These are phyloP conservation scores for Tetrapisispora namnaoensis DNA, from an alignment of 805 yeast species.

Conservation along the genomic window DNA sequence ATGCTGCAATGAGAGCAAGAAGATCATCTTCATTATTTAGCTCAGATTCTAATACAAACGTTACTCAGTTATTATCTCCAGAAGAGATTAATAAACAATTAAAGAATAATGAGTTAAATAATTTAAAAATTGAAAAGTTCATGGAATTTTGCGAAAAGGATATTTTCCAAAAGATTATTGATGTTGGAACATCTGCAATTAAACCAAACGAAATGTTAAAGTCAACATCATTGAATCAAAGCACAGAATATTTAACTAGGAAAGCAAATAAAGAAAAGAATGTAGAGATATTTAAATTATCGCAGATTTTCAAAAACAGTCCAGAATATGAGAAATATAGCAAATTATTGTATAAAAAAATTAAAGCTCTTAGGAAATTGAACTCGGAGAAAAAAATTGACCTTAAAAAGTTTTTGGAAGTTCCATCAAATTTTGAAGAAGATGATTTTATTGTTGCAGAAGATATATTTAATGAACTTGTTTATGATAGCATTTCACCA, in stretches of 20 bases:
- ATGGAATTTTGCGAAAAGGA: conserved; percentile 26
- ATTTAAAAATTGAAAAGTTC: conserved; percentile 20
- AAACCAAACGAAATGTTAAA: conserved; percentile 5
- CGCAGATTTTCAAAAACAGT: conserved; percentile 25
- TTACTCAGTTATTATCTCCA: conserved; percentile 23
- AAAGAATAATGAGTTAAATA: conserved; percentile 18
- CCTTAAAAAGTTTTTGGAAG: conserved; percentile 18
- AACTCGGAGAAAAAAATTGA: conserved; percentile 15
- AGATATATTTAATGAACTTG: conserved; percentile 12
- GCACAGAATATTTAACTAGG: background rate
- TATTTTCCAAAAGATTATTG: conserved; percentile 20
- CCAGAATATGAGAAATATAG: conserved; percentile 26
- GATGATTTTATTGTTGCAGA: conserved; percentile 9
- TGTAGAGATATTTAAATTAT: conserved; percentile 13
- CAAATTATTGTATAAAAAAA: conserved; percentile 16
- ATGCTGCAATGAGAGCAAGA: conserved; percentile 13
- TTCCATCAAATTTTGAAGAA: conserved; percentile 11
- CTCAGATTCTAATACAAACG: conserved; percentile 12
- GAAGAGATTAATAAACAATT: conserved; percentile 25
- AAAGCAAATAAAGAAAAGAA: background rate
- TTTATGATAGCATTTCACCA: conserved; percentile 22
- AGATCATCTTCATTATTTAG: conserved; percentile 27
- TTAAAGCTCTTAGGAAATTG: conserved; percentile 13
- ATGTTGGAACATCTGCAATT: conserved; percentile 25
- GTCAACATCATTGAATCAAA: conserved; percentile 9